Conservation (phyloP, 2,329 filamentous ascomycete species). For the Xylariaceae sp. region DNA sequence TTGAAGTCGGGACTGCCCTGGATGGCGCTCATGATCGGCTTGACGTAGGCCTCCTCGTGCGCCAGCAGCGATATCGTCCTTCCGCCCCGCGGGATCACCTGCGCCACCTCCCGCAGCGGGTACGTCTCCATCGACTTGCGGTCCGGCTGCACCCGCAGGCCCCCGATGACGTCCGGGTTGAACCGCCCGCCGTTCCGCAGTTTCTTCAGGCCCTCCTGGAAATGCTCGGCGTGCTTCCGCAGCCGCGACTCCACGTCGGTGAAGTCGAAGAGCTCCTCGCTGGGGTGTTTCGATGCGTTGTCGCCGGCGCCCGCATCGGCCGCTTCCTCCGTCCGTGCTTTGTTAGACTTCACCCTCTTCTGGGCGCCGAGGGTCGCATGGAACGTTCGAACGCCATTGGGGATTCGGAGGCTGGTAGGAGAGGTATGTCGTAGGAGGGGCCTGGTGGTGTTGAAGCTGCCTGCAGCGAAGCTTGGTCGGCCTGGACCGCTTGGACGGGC, state of each 20-base stretch:
- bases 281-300: constrained; percentile 31
- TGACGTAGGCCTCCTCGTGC: constrained; percentile 48
- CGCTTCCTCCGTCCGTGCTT: background rate
- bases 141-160: constrained; percentile 45
- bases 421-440: background rate
- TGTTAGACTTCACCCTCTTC: constrained; percentile 5
- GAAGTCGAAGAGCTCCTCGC: constrained; percentile 52
- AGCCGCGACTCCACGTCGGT: constrained; percentile 51
- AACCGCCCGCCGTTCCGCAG: constrained; percentile 53
- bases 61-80: constrained; percentile 42
- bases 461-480: constrained; percentile 12
- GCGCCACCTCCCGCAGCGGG: constrained; percentile 58
- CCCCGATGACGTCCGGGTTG: constrained; percentile 53
- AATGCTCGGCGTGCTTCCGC: constrained; percentile 45
- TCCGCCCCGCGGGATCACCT: constrained; percentile 53
- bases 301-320: constrained; percentile 4
- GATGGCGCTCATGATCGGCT: constrained; percentile 59
- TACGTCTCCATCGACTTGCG: constrained; percentile 39
- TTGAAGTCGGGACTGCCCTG: constrained; percentile 58
- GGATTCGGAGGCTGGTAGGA: background rate
- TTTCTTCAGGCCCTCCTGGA: constrained; percentile 44
- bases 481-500: constrained; percentile 15
- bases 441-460: background rate
- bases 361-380: constrained; percentile 7
- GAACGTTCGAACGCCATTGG: constrained; percentile 3